Percentiles rank a stretch among this genome's conserved stretches.
Conservation (phyloP, 2,329 filamentous ascomycete genomes). For the Aspergillus intermedius region DNA sequence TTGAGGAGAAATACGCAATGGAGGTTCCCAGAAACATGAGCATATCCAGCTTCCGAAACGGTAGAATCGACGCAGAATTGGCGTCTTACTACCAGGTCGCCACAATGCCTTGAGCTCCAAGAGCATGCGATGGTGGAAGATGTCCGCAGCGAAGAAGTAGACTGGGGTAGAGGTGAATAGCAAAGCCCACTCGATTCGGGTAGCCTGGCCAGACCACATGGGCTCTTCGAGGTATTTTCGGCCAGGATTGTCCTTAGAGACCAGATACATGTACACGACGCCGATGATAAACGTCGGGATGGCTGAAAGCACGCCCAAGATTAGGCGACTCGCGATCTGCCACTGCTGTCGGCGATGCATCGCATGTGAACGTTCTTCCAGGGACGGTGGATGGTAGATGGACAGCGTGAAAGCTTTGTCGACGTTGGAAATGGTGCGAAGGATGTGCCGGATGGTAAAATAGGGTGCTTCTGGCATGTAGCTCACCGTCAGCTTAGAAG, state of each 20-base stretch:
- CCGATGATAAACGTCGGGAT: conserved; percentile 83
- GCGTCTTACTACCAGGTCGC: conserved; percentile 66
- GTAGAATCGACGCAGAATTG: conserved; percentile 69
- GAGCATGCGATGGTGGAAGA: conserved; percentile 72
- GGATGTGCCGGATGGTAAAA: conserved; percentile 70
- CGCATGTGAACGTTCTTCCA: conserved; percentile 71
- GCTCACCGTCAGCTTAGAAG: conserved; percentile 62
- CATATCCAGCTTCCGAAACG: conserved; percentile 95
- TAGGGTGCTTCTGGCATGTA: conserved; percentile 63
- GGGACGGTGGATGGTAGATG: conserved; percentile 71
- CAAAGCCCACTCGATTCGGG: conserved; percentile 68
- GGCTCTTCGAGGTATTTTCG: conserved; percentile 63
- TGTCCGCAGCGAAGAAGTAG: conserved; percentile 78
- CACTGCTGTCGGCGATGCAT: conserved; percentile 66
- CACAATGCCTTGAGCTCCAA: conserved; percentile 75
- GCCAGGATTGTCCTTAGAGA: conserved; percentile 52
- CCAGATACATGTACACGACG: conserved; percentile 82
- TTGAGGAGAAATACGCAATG: conserved; percentile 63
- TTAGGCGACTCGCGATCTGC: conserved; percentile 60
- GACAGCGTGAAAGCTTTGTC: conserved; percentile 61
- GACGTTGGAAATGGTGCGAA: conserved; percentile 58
- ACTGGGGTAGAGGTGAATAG: conserved; percentile 78
- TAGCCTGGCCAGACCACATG: conserved; percentile 63
- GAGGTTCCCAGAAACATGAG: conserved; percentile 82
- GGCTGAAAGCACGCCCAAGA: conserved; percentile 61